Base-by-base conservation (phyloP, 2,329 filamentous ascomycete genomes). In the Thielaviopsis ethacetica region DNA sequence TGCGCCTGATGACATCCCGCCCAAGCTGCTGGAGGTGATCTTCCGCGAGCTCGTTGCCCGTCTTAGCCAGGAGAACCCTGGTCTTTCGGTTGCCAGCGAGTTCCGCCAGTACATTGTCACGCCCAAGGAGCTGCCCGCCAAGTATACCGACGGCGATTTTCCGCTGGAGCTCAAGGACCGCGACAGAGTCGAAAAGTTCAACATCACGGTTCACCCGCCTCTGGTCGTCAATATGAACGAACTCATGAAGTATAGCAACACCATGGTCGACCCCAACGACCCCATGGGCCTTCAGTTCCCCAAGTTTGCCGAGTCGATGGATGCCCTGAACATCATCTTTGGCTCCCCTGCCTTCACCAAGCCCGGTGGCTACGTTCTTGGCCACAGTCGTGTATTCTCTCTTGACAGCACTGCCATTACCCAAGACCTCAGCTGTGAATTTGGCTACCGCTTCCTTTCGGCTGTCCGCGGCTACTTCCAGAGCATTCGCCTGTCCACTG, bases 381-480 rank as follows among this genome's bases (percentile, higher is more conserved):
- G 78, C 21, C 70, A 68, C 41, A 73, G 71, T 7, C 73, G 76
- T 0, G 76, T 76, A 63, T 81, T 81, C 62, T 71, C 76, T 27
- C 54, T 57, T 30, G 59, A 58, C 7, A 2, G 12, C 5, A 44
- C 13, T 15, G 54, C 59, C 22, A 57, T 38, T 13, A 53, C 38
- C 26, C 55, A 59, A n/a, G 26, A 50, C 38, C 57, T 63, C 38
- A 49, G 19, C 0, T 65, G 75, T 7, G 52, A 66, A 2, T 57
- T 63, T 0, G 62, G 65, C 1, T 65, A 64, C 5, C 49, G 59
- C 5, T 66, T 69, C 0, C 64, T 64, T 0, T 68, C 67, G 12
- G 64, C 68, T 7, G 68, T 76, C 1, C 74, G 78, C 17, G 79
- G 79, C 1, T 81, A 77, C 63, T 80, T 80, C 59, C 76, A 79